Percentiles rank a stretch among this genome's conserved stretches.
These are phyloP conservation scores for Pneumocystis oryctolagi DNA, from an alignment of 1,139 yeast genomes.

Conservation along the genomic window DNA sequence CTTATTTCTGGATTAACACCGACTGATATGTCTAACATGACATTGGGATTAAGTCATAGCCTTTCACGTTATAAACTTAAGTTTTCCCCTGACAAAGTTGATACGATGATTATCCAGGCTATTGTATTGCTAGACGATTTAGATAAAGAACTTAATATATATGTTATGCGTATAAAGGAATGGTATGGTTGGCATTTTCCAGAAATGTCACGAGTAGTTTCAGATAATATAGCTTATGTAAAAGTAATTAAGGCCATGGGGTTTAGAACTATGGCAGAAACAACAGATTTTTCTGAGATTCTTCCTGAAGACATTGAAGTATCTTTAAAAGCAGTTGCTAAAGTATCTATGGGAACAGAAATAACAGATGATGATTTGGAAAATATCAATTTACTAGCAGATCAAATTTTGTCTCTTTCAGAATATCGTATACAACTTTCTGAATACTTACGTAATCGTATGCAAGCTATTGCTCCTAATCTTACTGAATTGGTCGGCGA, in stretches of 20 bases:
- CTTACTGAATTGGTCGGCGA: conserved; percentile 93
- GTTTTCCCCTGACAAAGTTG: conserved; percentile 96
- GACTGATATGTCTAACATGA: conserved; percentile 77
- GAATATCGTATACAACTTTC: conserved; percentile 83
- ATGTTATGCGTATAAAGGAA: conserved; percentile 97
- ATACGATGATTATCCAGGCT: conserved; percentile 96
- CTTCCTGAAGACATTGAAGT: conserved; percentile 86
- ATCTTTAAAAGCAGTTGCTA: conserved; percentile 45
- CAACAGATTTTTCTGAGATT: conserved; percentile 77
- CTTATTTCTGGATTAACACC: conserved; percentile 86
- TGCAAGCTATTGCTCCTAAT: conserved; percentile 97
- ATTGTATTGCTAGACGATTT: conserved; percentile 92
- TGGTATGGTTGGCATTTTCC: conserved; percentile 99
- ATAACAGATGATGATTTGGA: conserved; percentile 85
- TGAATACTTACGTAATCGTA: conserved; percentile 80
- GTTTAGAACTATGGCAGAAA: conserved; percentile 76
- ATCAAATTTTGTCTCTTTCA: conserved; percentile 82
- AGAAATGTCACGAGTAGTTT: conserved; percentile 87
- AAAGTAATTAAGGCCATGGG: conserved; percentile 91
- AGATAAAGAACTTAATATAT: conserved; percentile 93
- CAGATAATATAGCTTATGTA: conserved; percentile 82
- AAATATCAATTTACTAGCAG: conserved; percentile 80
- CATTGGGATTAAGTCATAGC: conserved; percentile 96
- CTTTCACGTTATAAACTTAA: conserved; percentile 97
- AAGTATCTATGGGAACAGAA: conserved; percentile 98